Evolutionary conservation across 495 filamentous ascomycete species (phyloP), one percentile per base, ranked within the genome.

Genomic region (Penicillium paxilli): DNA sequence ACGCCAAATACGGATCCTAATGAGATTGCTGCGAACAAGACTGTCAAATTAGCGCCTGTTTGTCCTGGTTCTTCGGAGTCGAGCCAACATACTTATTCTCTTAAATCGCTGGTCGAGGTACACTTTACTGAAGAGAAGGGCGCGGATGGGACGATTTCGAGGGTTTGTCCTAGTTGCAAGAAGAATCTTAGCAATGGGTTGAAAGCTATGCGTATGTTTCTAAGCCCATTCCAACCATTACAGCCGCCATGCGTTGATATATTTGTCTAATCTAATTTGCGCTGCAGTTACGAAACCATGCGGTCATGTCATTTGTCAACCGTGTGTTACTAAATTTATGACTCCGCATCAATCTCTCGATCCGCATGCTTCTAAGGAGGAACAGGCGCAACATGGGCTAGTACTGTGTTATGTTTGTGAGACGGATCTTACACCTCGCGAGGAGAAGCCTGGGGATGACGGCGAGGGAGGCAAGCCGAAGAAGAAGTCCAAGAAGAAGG

Each of bases 221-320:
- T 5, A 20, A 47, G 23, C 41, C 51, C 1, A 44, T 41, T 4
- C 25, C 10, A 10, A 28, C 25, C 25, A 5, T 28, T 28, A 5
- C 10, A 28, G 4, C 25, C 5, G 25, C 4, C 25, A 5, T 10
- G 25, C 4, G 10, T 28, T 10, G 28, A 12, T 9, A 8, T 9
- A 14, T 11, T 12, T 2, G 26, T 10, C 30, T 32, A 32, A 32
- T 32, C n/a, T 1, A 30, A 30, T 20, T 17, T 37, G 8, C 20
- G 14, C 20, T 26, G 23, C 37, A 79, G 80, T 98, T 10, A 89
- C 91, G 2, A 94, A 92, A 69, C 92, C 92, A 0, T 98, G 94
- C 64, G 94, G 94, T 0, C 94, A 98, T 62, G 91, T 98, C 3
- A 76, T 97, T 6, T 98, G 94, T 71, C 86, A 88, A 55, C 90